phyloP scores from a whole-genome alignment of 805 yeast species.

The Blastobotrys attinorum region DNA sequence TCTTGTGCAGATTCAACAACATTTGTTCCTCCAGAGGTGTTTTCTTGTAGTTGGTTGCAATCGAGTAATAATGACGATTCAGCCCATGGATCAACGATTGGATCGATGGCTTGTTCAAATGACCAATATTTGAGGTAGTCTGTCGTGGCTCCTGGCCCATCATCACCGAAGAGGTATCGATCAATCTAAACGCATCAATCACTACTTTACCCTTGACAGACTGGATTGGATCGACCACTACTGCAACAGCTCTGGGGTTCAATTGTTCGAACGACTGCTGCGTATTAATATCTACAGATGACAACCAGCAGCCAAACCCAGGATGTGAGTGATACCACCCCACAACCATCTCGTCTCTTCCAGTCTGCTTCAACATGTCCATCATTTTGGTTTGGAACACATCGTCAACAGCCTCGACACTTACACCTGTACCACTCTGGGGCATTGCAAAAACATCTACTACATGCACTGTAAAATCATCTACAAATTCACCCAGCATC shows the following conservation, averaged over 20 bases:
- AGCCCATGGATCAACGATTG: constrained; percentile 96
- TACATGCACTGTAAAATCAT: constrained; percentile 93
- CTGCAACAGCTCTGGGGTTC: constrained; percentile 94
- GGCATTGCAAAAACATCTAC: constrained; percentile 99
- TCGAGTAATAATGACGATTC: constrained; percentile 92
- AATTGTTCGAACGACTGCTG: constrained; percentile 97
- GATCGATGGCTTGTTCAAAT: constrained; percentile 89
- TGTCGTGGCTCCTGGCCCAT: constrained; percentile 98
- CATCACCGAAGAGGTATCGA: constrained; percentile 80
- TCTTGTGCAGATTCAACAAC: constrained; percentile 89
- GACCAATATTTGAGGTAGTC: constrained; percentile 92
- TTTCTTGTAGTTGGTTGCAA: constrained; percentile 90
- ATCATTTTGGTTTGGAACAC: constrained; percentile 98
- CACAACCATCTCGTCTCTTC: constrained; percentile 98
- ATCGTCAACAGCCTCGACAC: constrained; percentile 98
- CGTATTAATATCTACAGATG: constrained; percentile 94
- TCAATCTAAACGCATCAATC: constrained; percentile 94
- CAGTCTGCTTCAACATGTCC: constrained; percentile 98
- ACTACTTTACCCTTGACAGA: constrained; percentile 98
- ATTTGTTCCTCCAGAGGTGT: constrained; percentile 87
- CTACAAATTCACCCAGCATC: constrained; percentile 97
- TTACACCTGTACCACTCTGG: constrained; percentile 90
- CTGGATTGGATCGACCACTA: constrained; percentile 96
- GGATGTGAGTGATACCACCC: constrained; percentile 99
- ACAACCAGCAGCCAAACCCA: constrained; percentile 99